phyloP scores from a whole-genome alignment of 805 yeast species.

The Saturnispora saitoi region DNA sequence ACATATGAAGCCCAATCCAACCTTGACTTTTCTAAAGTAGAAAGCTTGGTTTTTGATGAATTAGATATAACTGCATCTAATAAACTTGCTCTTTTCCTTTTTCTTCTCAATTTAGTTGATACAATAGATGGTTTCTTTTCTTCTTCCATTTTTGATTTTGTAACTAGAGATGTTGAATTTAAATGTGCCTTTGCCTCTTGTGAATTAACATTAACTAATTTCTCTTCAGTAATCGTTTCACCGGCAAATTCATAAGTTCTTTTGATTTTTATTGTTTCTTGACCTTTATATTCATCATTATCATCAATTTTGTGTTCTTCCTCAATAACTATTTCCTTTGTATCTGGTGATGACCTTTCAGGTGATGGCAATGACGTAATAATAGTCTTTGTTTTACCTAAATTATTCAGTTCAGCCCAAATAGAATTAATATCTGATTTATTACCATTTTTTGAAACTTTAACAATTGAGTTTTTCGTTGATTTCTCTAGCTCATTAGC shows the following conservation, averaged over 20 bases:
- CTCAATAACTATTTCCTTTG: not conserved
- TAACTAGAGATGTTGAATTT: constrained; percentile 35
- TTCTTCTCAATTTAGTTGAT: constrained; percentile 18
- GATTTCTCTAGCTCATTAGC: constrained; percentile 2
- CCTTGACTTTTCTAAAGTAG: constrained; percentile 87
- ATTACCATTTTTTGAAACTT: not conserved
- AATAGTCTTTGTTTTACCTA: not conserved
- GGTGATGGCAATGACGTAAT: not conserved
- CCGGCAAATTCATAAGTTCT: constrained; percentile 88
- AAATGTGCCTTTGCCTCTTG: constrained; percentile 84
- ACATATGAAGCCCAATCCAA: constrained; percentile 95
- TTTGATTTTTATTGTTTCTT: constrained; percentile 59
- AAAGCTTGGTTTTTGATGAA: constrained; percentile 66
- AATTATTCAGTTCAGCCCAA: constrained; percentile 45
- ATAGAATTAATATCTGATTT: constrained; percentile 39
- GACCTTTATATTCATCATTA: not conserved
- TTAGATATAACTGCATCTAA: constrained; percentile 67
- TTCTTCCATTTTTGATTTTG: constrained; percentile 1
- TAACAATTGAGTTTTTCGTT: not conserved
- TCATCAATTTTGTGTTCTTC: not conserved
- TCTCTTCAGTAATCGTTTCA: constrained; percentile 65
- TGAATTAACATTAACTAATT: constrained; percentile 64
- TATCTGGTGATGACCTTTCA: not conserved
- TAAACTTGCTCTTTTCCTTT: constrained; percentile 65
- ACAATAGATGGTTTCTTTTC: not conserved